Base-by-base conservation (phyloP, 805 yeast genomes). In the Starmerella stigmatis region DNA sequence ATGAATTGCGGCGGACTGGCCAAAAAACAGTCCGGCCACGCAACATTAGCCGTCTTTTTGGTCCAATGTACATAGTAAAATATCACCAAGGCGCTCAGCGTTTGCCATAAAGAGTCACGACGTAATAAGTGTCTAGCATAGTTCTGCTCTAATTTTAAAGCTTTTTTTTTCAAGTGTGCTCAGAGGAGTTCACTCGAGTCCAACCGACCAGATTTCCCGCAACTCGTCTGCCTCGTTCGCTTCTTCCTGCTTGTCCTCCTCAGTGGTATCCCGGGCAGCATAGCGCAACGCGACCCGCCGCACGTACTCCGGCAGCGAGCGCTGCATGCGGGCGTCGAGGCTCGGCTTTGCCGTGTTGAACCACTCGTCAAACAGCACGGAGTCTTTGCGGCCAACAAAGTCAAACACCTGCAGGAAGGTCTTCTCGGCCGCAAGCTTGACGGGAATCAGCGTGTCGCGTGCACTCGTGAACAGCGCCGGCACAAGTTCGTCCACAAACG, bases 361-460 rank as follows among this genome's bases (percentile, higher is more conserved):
- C 96, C 96, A 89, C 10, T 57, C 56, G 44, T 72, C 73, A 66
- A 84, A 86, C 21, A 64, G 60, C 1, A 50, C 62, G 65, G 73
- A 60, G 17, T 69, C 66, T 9, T 66, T 73, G 5, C 57, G 57
- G 51, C 82, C 94, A 26, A 83, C 79, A 55, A 89, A 67, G 39
- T 73, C 69, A 64, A 86, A 81, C 15, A 86, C 60, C 2, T 84
- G 76, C 53, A 88, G 61, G 61, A 74, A 86, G 0, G 94, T 86
- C 66, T 85, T 85, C 62, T 89, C 98, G 7, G 95, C 95, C 1
- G 96, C 96, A 50, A 89, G 70, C 58, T 86, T 88, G 54, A 89
- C 79, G 4, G 98, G 96, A 57, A 89, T 85, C 39, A 84, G 70
- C n/a, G 79, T 72, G 58, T 88, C 96, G 53, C 98, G 72, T 32